These are phyloP conservation scores for Phytophthora europaea DNA, from an alignment of 352 stramenopile species.

Conservation along the genomic window DNA sequence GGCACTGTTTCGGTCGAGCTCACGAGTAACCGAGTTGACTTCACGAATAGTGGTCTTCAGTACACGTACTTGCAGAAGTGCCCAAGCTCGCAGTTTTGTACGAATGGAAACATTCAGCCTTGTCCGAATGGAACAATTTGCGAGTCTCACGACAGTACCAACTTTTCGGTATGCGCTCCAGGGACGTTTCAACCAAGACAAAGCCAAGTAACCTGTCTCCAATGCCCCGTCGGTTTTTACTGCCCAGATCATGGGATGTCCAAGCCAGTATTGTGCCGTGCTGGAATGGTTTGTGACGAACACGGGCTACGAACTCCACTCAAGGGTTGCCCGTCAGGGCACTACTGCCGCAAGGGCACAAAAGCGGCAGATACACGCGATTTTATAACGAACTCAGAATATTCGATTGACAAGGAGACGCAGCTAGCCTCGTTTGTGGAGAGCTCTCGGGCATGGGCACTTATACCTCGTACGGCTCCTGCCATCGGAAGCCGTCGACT, in stretches of 20 bases:
- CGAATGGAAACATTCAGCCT: conserved; percentile 57
- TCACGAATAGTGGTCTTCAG: conserved; percentile 68
- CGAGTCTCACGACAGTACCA: conserved; percentile 57
- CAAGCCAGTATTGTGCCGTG: conserved; percentile 92
- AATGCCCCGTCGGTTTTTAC: conserved; percentile 95
- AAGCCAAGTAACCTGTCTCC: conserved; percentile 83
- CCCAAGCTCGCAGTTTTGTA: conserved; percentile 69
- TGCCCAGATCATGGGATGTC: conserved; percentile 94
- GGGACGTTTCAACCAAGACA: conserved; percentile 95
- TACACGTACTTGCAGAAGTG: conserved; percentile 85
- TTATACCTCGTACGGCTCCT: conserved; percentile 57
- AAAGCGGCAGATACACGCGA: conserved; percentile 86
- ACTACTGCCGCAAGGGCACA: conserved; percentile 95
- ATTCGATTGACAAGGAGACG: conserved; percentile 69
- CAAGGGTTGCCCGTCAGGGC: conserved; percentile 91
- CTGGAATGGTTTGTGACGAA: conserved; percentile 94
- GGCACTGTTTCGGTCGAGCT: conserved; percentile 83
- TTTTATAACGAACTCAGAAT: conserved; percentile 72
- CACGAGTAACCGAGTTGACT: conserved; percentile 89
- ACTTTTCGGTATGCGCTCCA: conserved; percentile 95
- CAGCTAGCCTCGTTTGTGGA: conserved; percentile 75
- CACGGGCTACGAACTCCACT: conserved; percentile 85
- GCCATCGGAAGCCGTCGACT: conserved; percentile 68
- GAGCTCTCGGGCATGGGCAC: conserved; percentile 50
- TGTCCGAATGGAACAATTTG: conserved; percentile 93